Evolutionary conservation across 169 alveolate genomes (phyloP).

Genomic region (Theileria annulata): DNA sequence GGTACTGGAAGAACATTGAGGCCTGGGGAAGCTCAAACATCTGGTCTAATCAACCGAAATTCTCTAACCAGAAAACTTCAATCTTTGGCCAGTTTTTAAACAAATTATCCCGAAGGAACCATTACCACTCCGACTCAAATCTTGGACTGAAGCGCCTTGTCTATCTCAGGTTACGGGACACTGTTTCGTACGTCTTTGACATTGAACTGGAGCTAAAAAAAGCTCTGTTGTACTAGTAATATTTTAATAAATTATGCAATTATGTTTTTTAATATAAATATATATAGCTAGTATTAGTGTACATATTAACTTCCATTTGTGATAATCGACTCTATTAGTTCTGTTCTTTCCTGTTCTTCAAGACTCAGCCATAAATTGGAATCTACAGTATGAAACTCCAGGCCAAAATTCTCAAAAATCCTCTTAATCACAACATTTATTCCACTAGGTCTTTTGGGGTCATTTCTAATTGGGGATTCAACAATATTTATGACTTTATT

Average conservation of each 20-base stretch:
- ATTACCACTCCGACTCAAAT: slow-evolving; percentile 29
- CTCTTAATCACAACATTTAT: slow-evolving; percentile 14
- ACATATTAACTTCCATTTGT: neutral
- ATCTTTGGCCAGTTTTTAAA: neutral
- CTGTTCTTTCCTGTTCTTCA: neutral
- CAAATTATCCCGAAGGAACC: neutral
- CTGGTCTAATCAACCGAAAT: slow-evolving; percentile 32
- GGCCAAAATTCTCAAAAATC: slow-evolving; percentile 20
- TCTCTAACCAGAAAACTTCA: slow-evolving; percentile 1
- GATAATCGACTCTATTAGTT: slow-evolving; percentile 10
- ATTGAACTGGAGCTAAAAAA: slow-evolving; percentile 52
- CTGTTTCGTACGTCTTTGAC: slow-evolving; percentile 45
- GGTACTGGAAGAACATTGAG: slow-evolving; percentile 59
- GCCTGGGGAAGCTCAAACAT: slow-evolving; percentile 58
- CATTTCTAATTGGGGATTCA: slow-evolving; percentile 3
- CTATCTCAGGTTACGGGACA: slow-evolving; percentile 58
- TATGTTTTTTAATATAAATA: too few relatives aligned
- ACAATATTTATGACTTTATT: slow-evolving; percentile 20
- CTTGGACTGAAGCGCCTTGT: slow-evolving; percentile 58
- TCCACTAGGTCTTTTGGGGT: neutral
- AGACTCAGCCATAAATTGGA: slow-evolving; percentile 9
- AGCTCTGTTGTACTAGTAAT: slow-evolving; percentile 20
- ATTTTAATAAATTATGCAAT: neutral
- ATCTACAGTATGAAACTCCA: slow-evolving; percentile 4
- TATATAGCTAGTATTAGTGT: neutral